Evolutionary conservation across 1,284 basidiomycete genomes (phyloP).

Genomic region (Ustilago vetiveriae): DNA sequence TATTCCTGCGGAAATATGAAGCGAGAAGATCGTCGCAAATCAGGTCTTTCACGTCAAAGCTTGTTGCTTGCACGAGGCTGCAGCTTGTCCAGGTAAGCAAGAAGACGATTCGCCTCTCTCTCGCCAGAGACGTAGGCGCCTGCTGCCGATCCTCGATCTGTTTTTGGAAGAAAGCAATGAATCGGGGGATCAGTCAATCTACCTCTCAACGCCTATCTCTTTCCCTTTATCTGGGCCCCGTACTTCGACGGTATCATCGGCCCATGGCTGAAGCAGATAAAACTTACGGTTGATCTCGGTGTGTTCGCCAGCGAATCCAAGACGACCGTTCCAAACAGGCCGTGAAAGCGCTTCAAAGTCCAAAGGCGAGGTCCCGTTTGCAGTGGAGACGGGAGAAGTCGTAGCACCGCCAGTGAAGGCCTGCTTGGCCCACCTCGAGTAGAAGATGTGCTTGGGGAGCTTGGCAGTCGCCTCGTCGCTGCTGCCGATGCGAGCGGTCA

Average conservation of each 20-base stretch:
- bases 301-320: constrained; percentile 72
- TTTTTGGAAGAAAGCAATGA: not conserved
- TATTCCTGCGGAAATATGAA: too few species aligned
- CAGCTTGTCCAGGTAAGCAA: constrained; percentile 43
- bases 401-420: constrained; percentile 70
- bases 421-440: constrained; percentile 69
- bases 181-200: not conserved
- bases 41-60: too few species aligned
- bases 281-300: constrained; percentile 69
- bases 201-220: too few species aligned
- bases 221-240: too few species aligned
- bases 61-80: constrained; percentile 22
- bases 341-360: constrained; percentile 70
- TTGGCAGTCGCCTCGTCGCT: constrained; percentile 1
- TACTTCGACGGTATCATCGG: not conserved
- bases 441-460: constrained; percentile 46
- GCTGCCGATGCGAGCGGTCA: constrained; percentile 44
- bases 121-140: constrained; percentile 69
- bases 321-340: constrained; percentile 68
- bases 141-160: constrained; percentile 68
- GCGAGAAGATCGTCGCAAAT: too few species aligned
- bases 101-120: constrained; percentile 67
- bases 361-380: constrained; percentile 67
- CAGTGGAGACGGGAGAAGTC: constrained; percentile 69
- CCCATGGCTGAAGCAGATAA: not conserved